Conservation (phyloP, 2,329 filamentous ascomycete genomes). For the Ophiocordyceps robertsii region DNA sequence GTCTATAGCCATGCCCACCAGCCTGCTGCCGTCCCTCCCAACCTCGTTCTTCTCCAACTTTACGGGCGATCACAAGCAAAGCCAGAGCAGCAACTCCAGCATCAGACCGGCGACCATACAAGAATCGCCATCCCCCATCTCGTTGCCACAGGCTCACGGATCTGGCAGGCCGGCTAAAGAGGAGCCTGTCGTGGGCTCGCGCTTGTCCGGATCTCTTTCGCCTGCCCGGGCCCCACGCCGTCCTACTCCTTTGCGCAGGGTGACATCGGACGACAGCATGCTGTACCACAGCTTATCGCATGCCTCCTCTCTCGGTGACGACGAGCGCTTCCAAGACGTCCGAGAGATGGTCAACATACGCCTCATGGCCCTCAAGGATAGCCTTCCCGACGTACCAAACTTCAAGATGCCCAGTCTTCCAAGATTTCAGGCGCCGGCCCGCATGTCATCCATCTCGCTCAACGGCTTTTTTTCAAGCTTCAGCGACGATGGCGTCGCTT, state of each 20-base stretch:
- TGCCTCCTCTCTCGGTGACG: constrained; percentile 74
- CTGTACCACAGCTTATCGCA: constrained; percentile 63
- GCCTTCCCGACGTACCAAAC: constrained; percentile 64
- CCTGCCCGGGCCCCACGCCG: constrained; percentile 3
- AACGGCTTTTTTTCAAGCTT: constrained; percentile 16
- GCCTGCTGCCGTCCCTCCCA: constrained; percentile 27
- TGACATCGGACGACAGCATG: constrained; percentile 55
- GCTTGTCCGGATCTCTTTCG: not conserved
- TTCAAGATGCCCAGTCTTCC: constrained; percentile 57
- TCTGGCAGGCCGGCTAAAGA: not conserved
- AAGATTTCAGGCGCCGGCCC: constrained; percentile 26
- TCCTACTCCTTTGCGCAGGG: constrained; percentile 16
- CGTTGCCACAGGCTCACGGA: not conserved
- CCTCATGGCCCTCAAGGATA: constrained; percentile 82
- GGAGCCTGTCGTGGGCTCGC: not conserved
- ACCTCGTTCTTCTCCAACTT: constrained; percentile 24
- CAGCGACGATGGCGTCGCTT: constrained; percentile 7
- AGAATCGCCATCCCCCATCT: not conserved
- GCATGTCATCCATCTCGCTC: constrained; percentile 18
- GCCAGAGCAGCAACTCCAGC: not conserved
- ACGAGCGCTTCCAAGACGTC: constrained; percentile 66
- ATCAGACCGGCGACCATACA: not conserved
- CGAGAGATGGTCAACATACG: constrained; percentile 78
- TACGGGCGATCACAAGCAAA: constrained; percentile 11
- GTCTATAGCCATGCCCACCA: constrained; percentile 26